Evolutionary conservation across 2,329 filamentous ascomycete species (phyloP), one percentile per base, ranked within the genome.

Genomic region (Trichoderma polysporum): DNA sequence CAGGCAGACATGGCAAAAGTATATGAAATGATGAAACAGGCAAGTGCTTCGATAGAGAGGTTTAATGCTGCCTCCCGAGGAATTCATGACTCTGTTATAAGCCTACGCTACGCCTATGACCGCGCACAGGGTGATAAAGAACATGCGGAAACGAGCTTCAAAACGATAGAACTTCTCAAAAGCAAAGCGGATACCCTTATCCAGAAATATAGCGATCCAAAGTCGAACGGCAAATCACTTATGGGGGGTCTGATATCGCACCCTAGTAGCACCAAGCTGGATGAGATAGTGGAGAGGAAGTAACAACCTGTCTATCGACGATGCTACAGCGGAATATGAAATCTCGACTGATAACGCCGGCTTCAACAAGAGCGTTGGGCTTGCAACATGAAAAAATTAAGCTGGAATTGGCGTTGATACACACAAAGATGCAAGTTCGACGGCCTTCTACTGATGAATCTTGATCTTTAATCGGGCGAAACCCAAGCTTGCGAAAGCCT

Each of bases 271-370:
- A n/a, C 6, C 25, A 2, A 58, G 1, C 9, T 22, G 1, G 54
- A 58, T 35, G 17, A 27, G 0, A 19, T 27, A 2, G 15, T 6
- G 1, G 9, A 41, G 22, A 27, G 0, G 9, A 19, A 29, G 1
- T 4, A 0, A 6, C 15, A 3, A 9, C 13, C 1, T 15, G 35
- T 3, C 0, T 4, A 1, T 19, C 5, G n/a, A n/a, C 13, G 17
- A 27, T n/a, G n/a, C n/a, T n/a, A n/a, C n/a, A n/a, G n/a, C n/a
- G n/a, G n/a, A n/a, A n/a, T n/a, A n/a, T n/a, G n/a, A n/a, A n/a
- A n/a, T n/a, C n/a, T n/a, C n/a, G n/a, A n/a, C n/a, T n/a, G n/a
- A n/a, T 4, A 15, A 5, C 27, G 0, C 4, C 10, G 25, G 25
- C 9, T 19, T 19, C 2, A 15, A 6, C 13, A 35, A 29, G 19